Percentiles rank a stretch among this genome's conserved stretches.
Evolutionary conservation across 202 grass and related monocot genomes (phyloP).

Genomic region (Miscanthus sacchariflorus): DNA sequence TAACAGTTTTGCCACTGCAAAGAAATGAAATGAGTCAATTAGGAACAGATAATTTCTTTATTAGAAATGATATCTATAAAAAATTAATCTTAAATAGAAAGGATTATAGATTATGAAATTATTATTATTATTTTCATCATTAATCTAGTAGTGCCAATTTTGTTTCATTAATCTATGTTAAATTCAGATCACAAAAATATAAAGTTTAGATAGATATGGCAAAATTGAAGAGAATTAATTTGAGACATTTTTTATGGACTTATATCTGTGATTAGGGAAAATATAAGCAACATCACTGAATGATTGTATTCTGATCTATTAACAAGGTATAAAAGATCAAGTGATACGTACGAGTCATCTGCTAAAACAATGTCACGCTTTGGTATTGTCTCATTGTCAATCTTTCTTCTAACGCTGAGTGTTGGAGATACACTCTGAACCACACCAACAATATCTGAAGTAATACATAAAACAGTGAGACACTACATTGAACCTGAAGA

Average conservation of each 20-base stretch:
- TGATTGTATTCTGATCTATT: neutral
- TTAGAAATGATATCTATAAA: neutral
- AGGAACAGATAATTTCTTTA: neutral
- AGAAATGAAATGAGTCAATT: constrained; percentile 10
- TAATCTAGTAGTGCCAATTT: neutral
- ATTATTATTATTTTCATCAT: neutral
- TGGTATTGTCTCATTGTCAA: constrained; percentile 76
- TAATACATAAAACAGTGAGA: constrained; percentile 2
- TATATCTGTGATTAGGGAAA: neutral
- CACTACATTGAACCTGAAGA: neutral
- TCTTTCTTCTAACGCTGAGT: constrained; percentile 85
- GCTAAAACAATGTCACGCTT: constrained; percentile 92
- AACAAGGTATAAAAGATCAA: neutral
- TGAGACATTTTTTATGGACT: neutral
- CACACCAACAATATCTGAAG: constrained; percentile 82
- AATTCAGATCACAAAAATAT: neutral
- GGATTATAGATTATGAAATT: neutral
- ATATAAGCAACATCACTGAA: neutral
- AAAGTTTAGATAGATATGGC: neutral
- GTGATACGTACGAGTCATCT: constrained; percentile 83
- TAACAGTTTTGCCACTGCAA: constrained; percentile 88
- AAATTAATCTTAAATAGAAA: neutral
- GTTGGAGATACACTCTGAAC: constrained; percentile 90
- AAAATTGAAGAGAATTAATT: neutral
- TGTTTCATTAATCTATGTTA: neutral